A percentile compares a stretch with the other conserved stretches of the same genome.
Evolutionary conservation across 352 stramenopile species (phyloP).

Genomic region (Pythium rishiriense): DNA sequence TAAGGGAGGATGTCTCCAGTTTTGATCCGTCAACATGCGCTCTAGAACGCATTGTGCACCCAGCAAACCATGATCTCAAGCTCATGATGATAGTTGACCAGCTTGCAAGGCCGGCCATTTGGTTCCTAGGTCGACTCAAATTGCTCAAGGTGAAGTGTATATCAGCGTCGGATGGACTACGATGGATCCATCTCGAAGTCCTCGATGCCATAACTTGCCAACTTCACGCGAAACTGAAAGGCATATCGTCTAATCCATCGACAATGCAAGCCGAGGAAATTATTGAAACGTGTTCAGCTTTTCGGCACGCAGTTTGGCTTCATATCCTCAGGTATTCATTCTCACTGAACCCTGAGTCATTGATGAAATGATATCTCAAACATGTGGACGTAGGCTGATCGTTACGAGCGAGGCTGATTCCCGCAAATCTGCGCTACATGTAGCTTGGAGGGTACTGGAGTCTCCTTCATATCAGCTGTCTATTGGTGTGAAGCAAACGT

Average conservation of each 20-base stretch:
- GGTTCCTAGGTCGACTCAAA: constrained; percentile 18
- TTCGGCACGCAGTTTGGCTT: constrained; percentile 62
- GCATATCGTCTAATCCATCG: constrained; percentile 50
- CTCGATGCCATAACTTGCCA: constrained; percentile 51
- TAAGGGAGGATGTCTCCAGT: neutral
- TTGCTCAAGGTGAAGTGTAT: constrained; percentile 14
- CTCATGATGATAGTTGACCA: constrained; percentile 14
- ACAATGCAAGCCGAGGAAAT: constrained; percentile 43
- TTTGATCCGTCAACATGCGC: neutral
- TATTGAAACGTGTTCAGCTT: constrained; percentile 50
- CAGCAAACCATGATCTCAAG: neutral
- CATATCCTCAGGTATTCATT: constrained; percentile 54
- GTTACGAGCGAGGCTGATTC: neutral
- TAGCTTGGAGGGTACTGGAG: constrained; percentile 4
- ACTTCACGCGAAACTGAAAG: constrained; percentile 40
- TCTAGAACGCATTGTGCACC: neutral
- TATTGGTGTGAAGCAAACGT: neutral
- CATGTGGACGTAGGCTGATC: neutral
- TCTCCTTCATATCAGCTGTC: neutral
- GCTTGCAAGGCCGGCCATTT: constrained; percentile 25
- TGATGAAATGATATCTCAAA: neutral
- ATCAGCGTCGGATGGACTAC: neutral
- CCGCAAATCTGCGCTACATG: neutral
- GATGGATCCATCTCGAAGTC: constrained; percentile 39
- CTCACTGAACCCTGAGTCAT: neutral